Percentiles rank a stretch among this genome's conserved stretches.
Evolutionary conservation across 768 basidiomycete genomes (phyloP).

Genomic region (Mycena indigotica): DNA sequence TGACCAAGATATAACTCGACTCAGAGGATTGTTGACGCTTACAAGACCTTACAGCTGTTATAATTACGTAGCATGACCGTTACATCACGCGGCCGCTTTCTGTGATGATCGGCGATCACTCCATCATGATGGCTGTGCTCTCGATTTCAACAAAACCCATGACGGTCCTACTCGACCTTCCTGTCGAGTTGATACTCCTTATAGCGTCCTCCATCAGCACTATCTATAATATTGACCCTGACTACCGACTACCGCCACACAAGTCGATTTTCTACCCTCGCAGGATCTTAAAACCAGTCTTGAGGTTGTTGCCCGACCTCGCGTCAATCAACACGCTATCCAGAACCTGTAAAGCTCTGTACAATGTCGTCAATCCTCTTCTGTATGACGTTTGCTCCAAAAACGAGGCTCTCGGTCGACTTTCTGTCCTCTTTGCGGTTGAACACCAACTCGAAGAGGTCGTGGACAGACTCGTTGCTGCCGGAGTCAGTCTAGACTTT

Average conservation of each 20-base stretch:
- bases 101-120: no score
- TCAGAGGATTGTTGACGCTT: no score
- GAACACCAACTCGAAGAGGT: background rate
- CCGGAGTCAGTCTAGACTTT: background rate
- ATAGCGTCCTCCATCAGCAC: background rate
- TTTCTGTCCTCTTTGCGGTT: conserved; percentile 5
- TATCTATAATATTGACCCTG: background rate
- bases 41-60: no score
- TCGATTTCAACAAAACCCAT: no score
- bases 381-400: background rate
- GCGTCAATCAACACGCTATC: background rate
- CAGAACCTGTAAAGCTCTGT: background rate
- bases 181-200: background rate
- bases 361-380: background rate
- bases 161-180: no score
- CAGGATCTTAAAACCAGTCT: background rate
- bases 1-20: no score
- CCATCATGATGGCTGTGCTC: no score
- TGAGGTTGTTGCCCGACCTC: background rate
- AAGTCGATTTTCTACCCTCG: no score
- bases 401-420: background rate
- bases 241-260: background rate
- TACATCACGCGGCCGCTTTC: no score
- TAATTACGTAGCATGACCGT: no score
- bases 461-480: conserved; percentile 3